A percentile compares a stretch with the other conserved stretches of the same genome.
phyloP scores from a whole-genome alignment of 2,329 filamentous ascomycete genomes.

The Arthrobotrys iridis region DNA sequence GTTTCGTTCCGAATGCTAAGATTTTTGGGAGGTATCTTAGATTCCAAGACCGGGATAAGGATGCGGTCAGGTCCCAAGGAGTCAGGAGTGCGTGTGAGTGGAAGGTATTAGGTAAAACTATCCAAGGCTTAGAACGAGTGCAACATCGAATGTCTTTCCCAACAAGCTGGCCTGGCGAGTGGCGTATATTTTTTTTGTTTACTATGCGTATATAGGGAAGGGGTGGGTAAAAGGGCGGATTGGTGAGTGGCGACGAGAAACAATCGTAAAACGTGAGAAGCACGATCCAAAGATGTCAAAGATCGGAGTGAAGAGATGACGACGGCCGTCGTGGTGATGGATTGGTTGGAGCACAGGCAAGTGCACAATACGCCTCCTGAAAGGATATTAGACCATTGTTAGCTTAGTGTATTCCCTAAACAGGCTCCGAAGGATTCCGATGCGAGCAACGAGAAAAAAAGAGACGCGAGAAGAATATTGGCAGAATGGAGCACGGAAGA shows the following conservation, averaged over 20 bases:
- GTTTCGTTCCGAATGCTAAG: slow-evolving; percentile 44
- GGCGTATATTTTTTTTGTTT: background rate
- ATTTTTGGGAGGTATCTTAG: slow-evolving; percentile 19
- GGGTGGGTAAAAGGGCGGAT: slow-evolving; percentile 2
- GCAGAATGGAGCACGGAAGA: slow-evolving; percentile 23
- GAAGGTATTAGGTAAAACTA: slow-evolving; percentile 36
- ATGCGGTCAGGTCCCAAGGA: slow-evolving; percentile 10
- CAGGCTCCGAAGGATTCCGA: slow-evolving; percentile 32
- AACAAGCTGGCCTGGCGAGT: slow-evolving; percentile 8
- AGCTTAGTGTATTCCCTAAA: slow-evolving; percentile 41
- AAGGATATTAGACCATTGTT: slow-evolving; percentile 52
- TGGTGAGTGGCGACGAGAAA: slow-evolving; percentile 3
- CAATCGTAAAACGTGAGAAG: slow-evolving; percentile 10
- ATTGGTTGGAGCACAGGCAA: slow-evolving; percentile 9
- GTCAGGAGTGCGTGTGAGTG: slow-evolving; percentile 21
- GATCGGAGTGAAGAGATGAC: slow-evolving; percentile 1
- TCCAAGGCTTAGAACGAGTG: slow-evolving; percentile 38
- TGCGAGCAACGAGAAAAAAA: background rate
- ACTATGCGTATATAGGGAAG: slow-evolving; percentile 13
- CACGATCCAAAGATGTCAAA: slow-evolving; percentile 14
- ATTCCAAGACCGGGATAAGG: slow-evolving; percentile 29
- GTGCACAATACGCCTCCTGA: slow-evolving; percentile 46
- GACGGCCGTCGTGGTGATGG: background rate
- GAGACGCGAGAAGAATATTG: slow-evolving; percentile 23
- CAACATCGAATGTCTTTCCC: slow-evolving; percentile 38